Conservation (phyloP, 306 rosid species). For the Cicer pinnatifidum region DNA sequence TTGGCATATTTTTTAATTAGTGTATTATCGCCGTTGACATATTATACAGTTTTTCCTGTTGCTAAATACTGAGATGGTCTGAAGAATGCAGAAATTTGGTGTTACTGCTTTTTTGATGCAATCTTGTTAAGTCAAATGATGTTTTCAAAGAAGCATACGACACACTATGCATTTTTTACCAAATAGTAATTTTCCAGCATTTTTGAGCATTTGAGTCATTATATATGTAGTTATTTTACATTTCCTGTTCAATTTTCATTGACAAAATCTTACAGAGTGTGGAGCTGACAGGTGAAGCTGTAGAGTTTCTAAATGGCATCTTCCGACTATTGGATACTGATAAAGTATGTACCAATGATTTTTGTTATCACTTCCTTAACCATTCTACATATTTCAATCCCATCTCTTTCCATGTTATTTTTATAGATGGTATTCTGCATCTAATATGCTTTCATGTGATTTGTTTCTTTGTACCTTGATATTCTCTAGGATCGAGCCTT, state of each 20-base stretch:
- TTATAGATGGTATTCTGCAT: slow-evolving; percentile 39
- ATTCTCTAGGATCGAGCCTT: slow-evolving; percentile 80
- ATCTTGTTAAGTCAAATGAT: slow-evolving; percentile 35
- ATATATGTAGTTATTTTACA: slow-evolving; percentile 28
- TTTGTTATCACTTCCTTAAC: slow-evolving; percentile 21
- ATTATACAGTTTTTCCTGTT: slow-evolving; percentile 26
- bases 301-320: slow-evolving; percentile 81
- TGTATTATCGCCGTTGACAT: slow-evolving; percentile 27
- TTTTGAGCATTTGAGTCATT: slow-evolving; percentile 25
- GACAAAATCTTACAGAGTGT: slow-evolving; percentile 67
- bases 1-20: slow-evolving; percentile 28
- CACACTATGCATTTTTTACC: slow-evolving; percentile 3
- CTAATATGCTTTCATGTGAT: slow-evolving; percentile 36
- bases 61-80: slow-evolving; percentile 23
- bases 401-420: background rate
- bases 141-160: slow-evolving; percentile 7
- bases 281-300: slow-evolving; percentile 88
- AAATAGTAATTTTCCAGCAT: slow-evolving; percentile 16
- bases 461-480: slow-evolving; percentile 46
- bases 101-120: slow-evolving; percentile 26
- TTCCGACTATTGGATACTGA: slow-evolving; percentile 81
- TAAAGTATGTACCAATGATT: slow-evolving; percentile 61
- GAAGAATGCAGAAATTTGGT: slow-evolving; percentile 26
- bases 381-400: slow-evolving; percentile 23
- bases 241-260: slow-evolving; percentile 37